A percentile compares a stretch with the other conserved stretches of the same genome.
Evolutionary conservation across 495 filamentous ascomycete genomes (phyloP).

Genomic region (Talaromyces liani): DNA sequence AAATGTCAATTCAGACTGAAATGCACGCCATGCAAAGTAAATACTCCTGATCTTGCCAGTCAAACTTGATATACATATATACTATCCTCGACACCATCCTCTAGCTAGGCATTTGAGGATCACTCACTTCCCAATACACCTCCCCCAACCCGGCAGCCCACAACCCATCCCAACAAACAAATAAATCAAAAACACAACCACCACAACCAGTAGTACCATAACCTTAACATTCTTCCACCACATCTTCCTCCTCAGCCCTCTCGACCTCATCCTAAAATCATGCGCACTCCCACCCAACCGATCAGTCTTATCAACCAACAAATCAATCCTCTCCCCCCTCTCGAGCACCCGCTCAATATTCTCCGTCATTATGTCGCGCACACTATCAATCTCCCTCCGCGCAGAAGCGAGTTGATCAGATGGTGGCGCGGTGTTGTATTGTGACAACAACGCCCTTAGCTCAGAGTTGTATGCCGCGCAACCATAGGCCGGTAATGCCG

Average conservation of each 20-base stretch:
- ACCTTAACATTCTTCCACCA: slow-evolving; percentile 99
- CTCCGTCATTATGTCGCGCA: slow-evolving; percentile 93
- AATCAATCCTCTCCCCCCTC: slow-evolving; percentile 87
- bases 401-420: slow-evolving; percentile 81
- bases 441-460: slow-evolving; percentile 71
- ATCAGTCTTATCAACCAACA: slow-evolving; percentile 97
- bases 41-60: background rate
- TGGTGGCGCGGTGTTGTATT: slow-evolving; percentile 73
- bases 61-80: background rate
- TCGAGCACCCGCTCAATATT: slow-evolving; percentile 97
- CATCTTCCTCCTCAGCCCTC: slow-evolving; percentile 83
- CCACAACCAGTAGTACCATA: slow-evolving; percentile 78
- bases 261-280: slow-evolving; percentile 81
- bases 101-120: background rate
- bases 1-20: background rate
- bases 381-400: slow-evolving; percentile 84
- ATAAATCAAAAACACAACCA: slow-evolving; percentile 78
- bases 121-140: slow-evolving; percentile 30
- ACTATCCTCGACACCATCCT: background rate
- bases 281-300: slow-evolving; percentile 74
- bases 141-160: slow-evolving; percentile 56
- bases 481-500: slow-evolving; percentile 77
- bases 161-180: slow-evolving; percentile 68
- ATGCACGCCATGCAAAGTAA: slow-evolving; percentile 5
- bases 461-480: slow-evolving; percentile 76